phyloP scores from a whole-genome alignment of 2,329 filamentous ascomycete genomes.

The Arachnomyces sp. region DNA sequence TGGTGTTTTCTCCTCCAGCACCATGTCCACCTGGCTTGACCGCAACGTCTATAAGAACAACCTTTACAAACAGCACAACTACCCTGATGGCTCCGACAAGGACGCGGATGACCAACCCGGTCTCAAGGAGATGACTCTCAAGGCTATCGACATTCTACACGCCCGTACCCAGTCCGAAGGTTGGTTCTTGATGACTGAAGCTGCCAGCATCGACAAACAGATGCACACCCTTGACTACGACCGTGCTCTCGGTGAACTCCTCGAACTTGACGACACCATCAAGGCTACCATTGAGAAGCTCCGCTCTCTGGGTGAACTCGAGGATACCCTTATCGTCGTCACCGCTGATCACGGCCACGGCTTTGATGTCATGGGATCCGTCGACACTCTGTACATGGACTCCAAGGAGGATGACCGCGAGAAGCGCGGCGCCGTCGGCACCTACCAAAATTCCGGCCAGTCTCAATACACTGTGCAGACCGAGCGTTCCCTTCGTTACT shows the following conservation, averaged over 20 bases:
- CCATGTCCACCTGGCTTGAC: constrained; percentile 79
- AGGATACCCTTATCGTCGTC: constrained; percentile 71
- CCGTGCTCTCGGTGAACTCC: constrained; percentile 72
- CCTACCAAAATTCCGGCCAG: constrained; percentile 64
- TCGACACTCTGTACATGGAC: constrained; percentile 70
- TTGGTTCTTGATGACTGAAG: constrained; percentile 84
- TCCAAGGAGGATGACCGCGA: constrained; percentile 58
- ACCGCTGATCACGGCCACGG: constrained; percentile 87
- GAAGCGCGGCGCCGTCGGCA: constrained; percentile 68
- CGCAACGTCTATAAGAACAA: constrained; percentile 72
- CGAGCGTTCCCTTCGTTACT: constrained; percentile 54
- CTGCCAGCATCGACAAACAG: constrained; percentile 80
- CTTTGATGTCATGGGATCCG: constrained; percentile 76
- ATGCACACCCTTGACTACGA: constrained; percentile 84
- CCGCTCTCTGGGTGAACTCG: constrained; percentile 55
- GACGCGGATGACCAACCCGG: constrained; percentile 70
- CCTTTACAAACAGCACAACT: constrained; percentile 57
- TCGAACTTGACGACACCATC: constrained; percentile 79
- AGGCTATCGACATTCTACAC: constrained; percentile 73
- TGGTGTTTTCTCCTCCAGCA: constrained; percentile 67
- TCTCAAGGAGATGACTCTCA: constrained; percentile 82
- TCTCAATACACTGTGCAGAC: constrained; percentile 65
- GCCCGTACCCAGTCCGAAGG: constrained; percentile 59
- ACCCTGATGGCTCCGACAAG: constrained; percentile 57
- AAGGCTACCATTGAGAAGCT: constrained; percentile 67